Percentiles rank a stretch among this genome's conserved stretches.
Evolutionary conservation across 108 stramenopile species (phyloP).

Genomic region (Fragilaria crotonensis): DNA sequence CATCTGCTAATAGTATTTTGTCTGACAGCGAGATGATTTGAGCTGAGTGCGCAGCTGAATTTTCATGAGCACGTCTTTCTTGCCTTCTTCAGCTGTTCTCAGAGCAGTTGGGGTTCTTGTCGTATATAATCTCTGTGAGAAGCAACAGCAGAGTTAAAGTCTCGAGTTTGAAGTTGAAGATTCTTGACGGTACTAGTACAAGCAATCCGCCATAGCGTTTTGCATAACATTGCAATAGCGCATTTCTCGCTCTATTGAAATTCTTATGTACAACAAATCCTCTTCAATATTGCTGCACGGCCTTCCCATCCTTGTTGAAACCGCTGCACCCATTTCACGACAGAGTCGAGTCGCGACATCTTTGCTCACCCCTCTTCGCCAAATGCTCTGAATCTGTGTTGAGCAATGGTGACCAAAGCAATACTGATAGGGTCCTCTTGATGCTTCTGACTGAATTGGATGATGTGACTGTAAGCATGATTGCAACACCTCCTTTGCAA

Average conservation of each 20-base stretch:
- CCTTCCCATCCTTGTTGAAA: constrained; percentile 21
- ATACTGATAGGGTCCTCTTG: too few species aligned
- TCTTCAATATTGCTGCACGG: constrained; percentile 37
- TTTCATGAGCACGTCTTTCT: neutral
- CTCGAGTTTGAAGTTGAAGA: constrained; percentile 41
- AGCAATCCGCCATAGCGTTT: constrained; percentile 19
- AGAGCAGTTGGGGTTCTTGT: constrained; percentile 40
- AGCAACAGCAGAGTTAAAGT: constrained; percentile 33
- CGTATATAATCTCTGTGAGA: constrained; percentile 53
- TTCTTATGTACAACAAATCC: neutral
- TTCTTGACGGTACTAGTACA: constrained; percentile 16
- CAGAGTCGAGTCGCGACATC: neutral
- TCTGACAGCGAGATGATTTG: constrained; percentile 21
- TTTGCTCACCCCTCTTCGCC: constrained; percentile 3
- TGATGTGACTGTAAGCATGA: too few species aligned
- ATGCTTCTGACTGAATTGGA: too few species aligned
- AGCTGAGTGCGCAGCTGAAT: neutral
- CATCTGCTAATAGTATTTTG: constrained; percentile 7
- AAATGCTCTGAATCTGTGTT: constrained; percentile 5
- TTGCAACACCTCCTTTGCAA: too few species aligned
- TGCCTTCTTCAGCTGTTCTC: constrained; percentile 30
- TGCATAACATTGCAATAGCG: constrained; percentile 30
- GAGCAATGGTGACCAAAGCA: constrained; percentile 1
- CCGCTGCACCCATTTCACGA: constrained; percentile 36
- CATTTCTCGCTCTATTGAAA: neutral